Evolutionary conservation across 2,329 filamentous ascomycete genomes (phyloP), one percentile per base, ranked within the genome.

Genomic region (Monosporascus sp.): DNA sequence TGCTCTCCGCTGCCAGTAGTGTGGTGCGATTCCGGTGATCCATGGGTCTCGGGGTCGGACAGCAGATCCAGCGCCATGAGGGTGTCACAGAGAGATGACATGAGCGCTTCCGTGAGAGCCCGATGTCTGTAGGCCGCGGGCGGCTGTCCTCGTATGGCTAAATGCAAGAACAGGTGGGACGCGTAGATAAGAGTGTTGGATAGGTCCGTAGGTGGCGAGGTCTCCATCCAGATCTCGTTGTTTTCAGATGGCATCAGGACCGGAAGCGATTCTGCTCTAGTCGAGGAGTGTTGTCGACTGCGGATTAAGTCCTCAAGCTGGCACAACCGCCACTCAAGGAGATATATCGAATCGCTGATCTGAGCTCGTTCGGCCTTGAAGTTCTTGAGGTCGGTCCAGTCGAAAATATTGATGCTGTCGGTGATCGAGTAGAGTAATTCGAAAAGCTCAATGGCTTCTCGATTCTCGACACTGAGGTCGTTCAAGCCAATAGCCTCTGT

Each of bases 281-380:
- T 55, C 27, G 51, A 53, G 27, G 54, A 54, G 17, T 54, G 54
- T 1, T 54, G 56, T 1, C 54, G 54, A 3, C 54, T 48, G 25
- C 65, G 63, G 22, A 53, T 58, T 6, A 52, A 36, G 17, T 66
- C 55, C 41, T 67, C 65, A 1, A 67, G 49, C 8, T 63, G 59
- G 45, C 66, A 68, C 25, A 68, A 60, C 20, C 61, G 61, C 58
- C 63, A 67, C 52, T 68, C 65, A 6, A 64, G 51, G 49, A 67
- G 51, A 48, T 68, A 68, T 24, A 68, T 64, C 7, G 65, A 66
- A 50, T 68, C 62, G 56, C 65, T 67, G 39, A 67, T 58, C 41
- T 64, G 62, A n/a, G 64, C 52, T 44, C 65, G 56, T 20, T 68
- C 59, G 3, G 52, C 56, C 7, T 60, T 64, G 50, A 67, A 62